Evolutionary conservation across 495 filamentous ascomycete species (phyloP), one percentile per base, ranked within the genome.

Genomic region (Pseudoneurospora amorphoporcata): DNA sequence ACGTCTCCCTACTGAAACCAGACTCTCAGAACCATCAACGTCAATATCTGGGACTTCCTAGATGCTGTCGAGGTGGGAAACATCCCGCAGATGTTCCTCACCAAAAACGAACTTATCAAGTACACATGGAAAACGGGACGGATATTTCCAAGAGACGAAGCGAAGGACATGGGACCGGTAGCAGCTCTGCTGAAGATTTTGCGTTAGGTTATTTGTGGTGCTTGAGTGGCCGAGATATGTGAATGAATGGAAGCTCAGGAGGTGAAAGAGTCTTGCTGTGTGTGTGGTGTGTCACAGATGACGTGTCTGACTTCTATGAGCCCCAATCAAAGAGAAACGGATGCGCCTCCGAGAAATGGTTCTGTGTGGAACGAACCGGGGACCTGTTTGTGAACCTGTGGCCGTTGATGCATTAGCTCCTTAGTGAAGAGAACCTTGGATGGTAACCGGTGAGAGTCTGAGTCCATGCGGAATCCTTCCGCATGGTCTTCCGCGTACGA

Each of bases 31-130:
- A 45, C n/a, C 4, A 75, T 83, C 6, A 77, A 79, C 72, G 74
- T 84, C 47, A 83, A 83, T 70, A 83, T 84, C 68, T 41, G 70
- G 9, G 81, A 84, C 75, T 78, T 85, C 40, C 68, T 84, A 38
- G 73, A 77, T 0, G 78, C 75, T 8, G 68, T 82, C 35, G 40
- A 73, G 5, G 40, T 53, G 3, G 75, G 74, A 1, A 35, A 10
- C 3, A 19, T 5, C 0, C 72, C 70, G 5, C 40, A 43, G 37
- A 72, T 43, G 32, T 83, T 84, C 45, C 2, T 6, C 29, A 79
- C 37, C 58, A 43, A 68, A 10, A 0, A 8, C 0, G 53, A 75
- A 37, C 80, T 84, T 3, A 58, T 72, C 1, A 17, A 68, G 0
- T 82, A 82, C 37, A 81, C 81, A 0, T 45, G n/a, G 2, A 9